Evolutionary conservation across 2,329 filamentous ascomycete species (phyloP).

Genomic region (Xylaria arbuscula): DNA sequence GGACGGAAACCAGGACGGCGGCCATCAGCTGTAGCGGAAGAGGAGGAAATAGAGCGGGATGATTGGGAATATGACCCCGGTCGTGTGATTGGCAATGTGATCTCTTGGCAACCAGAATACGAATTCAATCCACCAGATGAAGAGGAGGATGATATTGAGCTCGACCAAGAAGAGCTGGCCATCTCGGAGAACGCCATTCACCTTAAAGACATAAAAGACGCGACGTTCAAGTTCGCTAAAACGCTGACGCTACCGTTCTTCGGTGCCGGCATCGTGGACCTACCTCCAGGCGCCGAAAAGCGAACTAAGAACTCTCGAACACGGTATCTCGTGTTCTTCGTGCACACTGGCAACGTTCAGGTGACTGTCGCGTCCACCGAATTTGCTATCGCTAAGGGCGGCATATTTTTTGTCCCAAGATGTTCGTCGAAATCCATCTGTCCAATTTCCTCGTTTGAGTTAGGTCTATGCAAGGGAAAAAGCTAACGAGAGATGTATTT

Average conservation of each 20-base stretch:
- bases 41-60: conserved; percentile 68
- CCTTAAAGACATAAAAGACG: conserved; percentile 68
- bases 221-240: conserved; percentile 89
- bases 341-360: conserved; percentile 82
- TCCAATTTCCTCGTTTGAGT: conserved; percentile 19
- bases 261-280: conserved; percentile 87
- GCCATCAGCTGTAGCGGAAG: conserved; percentile 51
- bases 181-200: conserved; percentile 67
- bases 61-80: conserved; percentile 79
- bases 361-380: conserved; percentile 79
- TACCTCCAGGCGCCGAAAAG: conserved; percentile 86
- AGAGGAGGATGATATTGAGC: conserved; percentile 65
- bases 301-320: conserved; percentile 89
- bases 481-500: conserved; percentile 28
- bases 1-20: conserved; percentile 30
- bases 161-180: conserved; percentile 67
- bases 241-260: conserved; percentile 87
- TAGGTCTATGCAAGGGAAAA: conserved; percentile 15
- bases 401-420: conserved; percentile 93
- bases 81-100: conserved; percentile 70
- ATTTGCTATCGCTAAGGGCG: conserved; percentile 87
- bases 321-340: conserved; percentile 98
- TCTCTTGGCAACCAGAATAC: conserved; percentile 70
- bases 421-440: conserved; percentile 67
- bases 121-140: conserved; percentile 62